These are phyloP conservation scores for Diaporthe sp. DNA, from an alignment of 2,329 filamentous ascomycete genomes.

Conservation along the genomic window DNA sequence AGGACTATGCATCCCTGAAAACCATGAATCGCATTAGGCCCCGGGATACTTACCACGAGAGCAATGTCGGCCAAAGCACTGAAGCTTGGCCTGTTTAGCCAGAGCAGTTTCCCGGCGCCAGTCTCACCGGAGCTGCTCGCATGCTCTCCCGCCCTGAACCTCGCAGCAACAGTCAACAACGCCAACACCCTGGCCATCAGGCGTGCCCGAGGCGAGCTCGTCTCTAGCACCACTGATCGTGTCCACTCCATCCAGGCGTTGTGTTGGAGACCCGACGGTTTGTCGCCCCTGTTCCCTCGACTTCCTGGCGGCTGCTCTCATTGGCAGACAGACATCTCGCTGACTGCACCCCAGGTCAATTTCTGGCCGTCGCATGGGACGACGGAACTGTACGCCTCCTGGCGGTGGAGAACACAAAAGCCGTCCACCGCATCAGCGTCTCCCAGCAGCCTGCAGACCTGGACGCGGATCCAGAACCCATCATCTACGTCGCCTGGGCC, in stretches of 20 bases:
- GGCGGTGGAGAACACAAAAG: constrained; percentile 83
- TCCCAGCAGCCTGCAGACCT: constrained; percentile 40
- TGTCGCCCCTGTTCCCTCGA: not conserved
- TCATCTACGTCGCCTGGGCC: constrained; percentile 66
- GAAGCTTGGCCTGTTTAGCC: constrained; percentile 61
- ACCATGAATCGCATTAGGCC: constrained; percentile 19
- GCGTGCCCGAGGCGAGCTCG: constrained; percentile 78
- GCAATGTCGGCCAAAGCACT: constrained; percentile 35
- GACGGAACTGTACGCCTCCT: constrained; percentile 83
- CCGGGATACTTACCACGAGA: not conserved
- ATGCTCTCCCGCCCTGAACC: constrained; percentile 87
- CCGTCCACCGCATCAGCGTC: constrained; percentile 76
- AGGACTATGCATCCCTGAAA: not conserved
- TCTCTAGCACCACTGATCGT: constrained; percentile 58
- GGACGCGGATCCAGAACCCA: constrained; percentile 52
- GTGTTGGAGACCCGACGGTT: constrained; percentile 77
- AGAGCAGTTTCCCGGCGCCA: constrained; percentile 66
- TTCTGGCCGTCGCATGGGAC: constrained; percentile 85
- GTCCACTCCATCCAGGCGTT: constrained; percentile 59
- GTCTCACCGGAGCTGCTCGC: constrained; percentile 70
- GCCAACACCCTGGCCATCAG: constrained; percentile 79
- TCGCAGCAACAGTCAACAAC: constrained; percentile 78
- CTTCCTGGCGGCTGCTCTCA: constrained; percentile 37
- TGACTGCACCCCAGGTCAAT: constrained; percentile 65
- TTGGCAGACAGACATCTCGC: not conserved